Conservation (phyloP, 805 yeast species). For the Kodamaea hsintzibuensis region DNA sequence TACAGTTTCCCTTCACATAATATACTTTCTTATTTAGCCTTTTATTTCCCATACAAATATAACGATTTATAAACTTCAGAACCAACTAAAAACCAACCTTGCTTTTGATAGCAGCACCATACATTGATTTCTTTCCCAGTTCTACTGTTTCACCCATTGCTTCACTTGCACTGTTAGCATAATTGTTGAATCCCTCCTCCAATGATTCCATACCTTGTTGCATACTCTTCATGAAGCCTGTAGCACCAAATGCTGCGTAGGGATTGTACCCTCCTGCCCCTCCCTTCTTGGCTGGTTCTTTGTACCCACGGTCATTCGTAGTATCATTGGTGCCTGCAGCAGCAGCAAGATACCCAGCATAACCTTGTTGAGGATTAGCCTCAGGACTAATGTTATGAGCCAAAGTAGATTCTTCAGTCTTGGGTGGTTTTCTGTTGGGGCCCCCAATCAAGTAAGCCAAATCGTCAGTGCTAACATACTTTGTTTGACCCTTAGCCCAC, state of each 20-base stretch:
- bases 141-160: constrained; percentile 53
- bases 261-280: constrained; percentile 28
- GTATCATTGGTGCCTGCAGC: constrained; percentile 13
- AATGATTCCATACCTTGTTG: constrained; percentile 53
- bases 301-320: constrained; percentile 32
- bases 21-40: background rate
- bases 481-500: constrained; percentile 79
- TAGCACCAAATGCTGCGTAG: constrained; percentile 34
- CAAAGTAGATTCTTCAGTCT: constrained; percentile 58
- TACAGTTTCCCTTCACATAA: too few species aligned
- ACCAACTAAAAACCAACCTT: constrained; percentile 49
- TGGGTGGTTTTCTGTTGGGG: constrained; percentile 62
- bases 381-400: constrained; percentile 49
- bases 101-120: constrained; percentile 52
- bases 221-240: constrained; percentile 43
- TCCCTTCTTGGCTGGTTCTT: constrained; percentile 47
- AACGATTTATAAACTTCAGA: background rate
- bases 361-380: constrained; percentile 37
- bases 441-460: constrained; percentile 73
- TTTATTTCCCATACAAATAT: background rate
- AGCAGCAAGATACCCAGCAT: constrained; percentile 26
- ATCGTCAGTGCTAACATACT: constrained; percentile 59
- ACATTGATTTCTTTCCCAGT: constrained; percentile 49
- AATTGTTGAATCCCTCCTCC: constrained; percentile 57
- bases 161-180: constrained; percentile 56